A percentile compares a stretch with the other conserved stretches of the same genome.
Conservation (phyloP, 352 stramenopile genomes). For the Globisporangium abappressorium region DNA sequence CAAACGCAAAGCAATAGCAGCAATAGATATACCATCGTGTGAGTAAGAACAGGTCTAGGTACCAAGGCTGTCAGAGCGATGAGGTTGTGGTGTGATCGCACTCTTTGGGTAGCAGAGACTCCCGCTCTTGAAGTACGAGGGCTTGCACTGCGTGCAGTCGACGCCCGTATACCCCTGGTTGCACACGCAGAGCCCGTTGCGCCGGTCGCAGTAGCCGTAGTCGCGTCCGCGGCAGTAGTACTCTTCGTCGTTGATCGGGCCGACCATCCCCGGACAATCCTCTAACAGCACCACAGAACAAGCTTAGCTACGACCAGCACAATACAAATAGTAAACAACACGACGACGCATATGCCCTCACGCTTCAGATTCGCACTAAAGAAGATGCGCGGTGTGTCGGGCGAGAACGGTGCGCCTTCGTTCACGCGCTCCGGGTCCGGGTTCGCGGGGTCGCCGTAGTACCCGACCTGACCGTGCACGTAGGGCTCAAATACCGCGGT, state of each 20-base stretch:
- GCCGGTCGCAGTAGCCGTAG: conserved; percentile 94
- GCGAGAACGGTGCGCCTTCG: conserved; percentile 75
- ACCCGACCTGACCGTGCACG: conserved; percentile 70
- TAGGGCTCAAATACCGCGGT: conserved; percentile 82
- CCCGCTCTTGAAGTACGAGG: conserved; percentile 84
- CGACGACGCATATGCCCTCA: conserved; percentile 12
- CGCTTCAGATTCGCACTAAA: conserved; percentile 39
- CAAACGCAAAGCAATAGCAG: background rate
- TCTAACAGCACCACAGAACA: conserved; percentile 26
- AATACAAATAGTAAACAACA: background rate
- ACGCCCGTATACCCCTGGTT: conserved; percentile 92
- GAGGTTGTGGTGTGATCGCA: no score
- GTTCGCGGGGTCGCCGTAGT: conserved; percentile 77
- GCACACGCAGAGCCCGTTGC: conserved; percentile 92
- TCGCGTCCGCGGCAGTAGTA: conserved; percentile 91
- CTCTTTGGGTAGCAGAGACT: conserved; percentile 89
- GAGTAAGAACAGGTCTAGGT: no score
- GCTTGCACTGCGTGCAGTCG: conserved; percentile 85
- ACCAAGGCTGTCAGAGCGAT: no score
- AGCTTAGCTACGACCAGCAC: background rate
- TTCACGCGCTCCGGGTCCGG: conserved; percentile 72
- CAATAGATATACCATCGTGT: background rate
- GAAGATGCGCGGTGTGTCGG: conserved; percentile 63
- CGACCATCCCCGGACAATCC: conserved; percentile 80
- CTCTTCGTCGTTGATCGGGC: conserved; percentile 82